Percentiles rank a stretch among this genome's conserved stretches.
These are phyloP conservation scores for Orbilia brochopaga DNA, from an alignment of 2,329 filamentous ascomycete species.

Conservation along the genomic window DNA sequence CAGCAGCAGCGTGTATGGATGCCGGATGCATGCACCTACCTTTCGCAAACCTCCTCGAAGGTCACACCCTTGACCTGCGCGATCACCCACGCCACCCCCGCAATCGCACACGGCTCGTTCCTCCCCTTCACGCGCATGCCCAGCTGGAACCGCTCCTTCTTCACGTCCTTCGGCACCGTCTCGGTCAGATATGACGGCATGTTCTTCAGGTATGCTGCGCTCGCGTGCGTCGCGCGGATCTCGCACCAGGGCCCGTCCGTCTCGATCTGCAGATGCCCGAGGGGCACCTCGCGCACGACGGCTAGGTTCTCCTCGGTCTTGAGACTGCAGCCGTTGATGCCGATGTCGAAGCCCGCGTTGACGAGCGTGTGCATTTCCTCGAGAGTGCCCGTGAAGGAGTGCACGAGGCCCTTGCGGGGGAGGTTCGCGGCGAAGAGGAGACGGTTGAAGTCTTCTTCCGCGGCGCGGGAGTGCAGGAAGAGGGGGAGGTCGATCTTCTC, in stretches of 20 bases:
- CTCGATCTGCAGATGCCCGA: conserved; percentile 87
- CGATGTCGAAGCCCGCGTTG: conserved; percentile 81
- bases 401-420: conserved; percentile 77
- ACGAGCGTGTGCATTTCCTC: conserved; percentile 84
- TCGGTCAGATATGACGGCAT: conserved; percentile 71
- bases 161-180: conserved; percentile 76
- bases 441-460: conserved; percentile 80
- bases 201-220: conserved; percentile 68
- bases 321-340: conserved; percentile 95
- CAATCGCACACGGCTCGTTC: conserved; percentile 89
- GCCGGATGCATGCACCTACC: conserved; percentile 64
- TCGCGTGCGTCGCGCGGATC: conserved; percentile 85
- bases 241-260: conserved; percentile 99
- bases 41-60: conserved; percentile 83
- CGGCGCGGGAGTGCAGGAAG: conserved; percentile 89
- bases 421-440: conserved; percentile 62
- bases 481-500: conserved; percentile 79
- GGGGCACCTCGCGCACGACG: conserved; percentile 77
- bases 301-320: conserved; percentile 91
- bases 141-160: conserved; percentile 93
- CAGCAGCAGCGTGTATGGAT: no score
- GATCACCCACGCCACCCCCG: conserved; percentile 84
- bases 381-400: conserved; percentile 88
- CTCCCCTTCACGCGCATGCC: conserved; percentile 91
- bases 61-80: conserved; percentile 81